Base-by-base conservation (phyloP, 495 filamentous ascomycete genomes). In the Penicillium canescens region DNA sequence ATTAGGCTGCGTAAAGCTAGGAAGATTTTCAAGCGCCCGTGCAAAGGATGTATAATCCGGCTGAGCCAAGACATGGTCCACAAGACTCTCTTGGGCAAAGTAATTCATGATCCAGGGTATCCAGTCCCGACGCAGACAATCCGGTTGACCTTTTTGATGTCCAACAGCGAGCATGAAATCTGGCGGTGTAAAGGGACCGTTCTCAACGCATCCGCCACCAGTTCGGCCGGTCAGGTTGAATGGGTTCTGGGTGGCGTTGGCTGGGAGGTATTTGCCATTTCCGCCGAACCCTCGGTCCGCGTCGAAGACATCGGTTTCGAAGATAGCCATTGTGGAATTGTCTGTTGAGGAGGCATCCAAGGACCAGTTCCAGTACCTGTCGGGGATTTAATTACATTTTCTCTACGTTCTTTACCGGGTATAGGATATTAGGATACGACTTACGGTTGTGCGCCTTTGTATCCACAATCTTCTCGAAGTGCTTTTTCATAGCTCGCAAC, bases 361-460 rank as follows among this genome's bases (percentile, higher is more conserved):
- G 28, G 60, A 59, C 61, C 61, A 63, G 42, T 63, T 57, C 56
- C 61, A 60, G 50, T 59, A 55, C 14, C 53, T 57, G 33, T 43
- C 34, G 18, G 1, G 18, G 18, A 18, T 1, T 1, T 18, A 18
- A 18, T 18, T 18, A 18, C 18, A 18, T 18, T 18, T 18, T 18
- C 18, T 18, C 18, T 18, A 18, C 18, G 18, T 24, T 24, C 2
- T 24, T 24, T 24, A 6, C 3, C 3, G 23, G 23, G 23, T 31
- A 0, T 31, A 7, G 4, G 28, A 7, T 31, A n/a, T n/a, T n/a
- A n/a, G n/a, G n/a, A n/a, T n/a, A n/a, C n/a, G 23, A 52, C 63
- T 42, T 67, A 81, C 72, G 79, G 76, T 21, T 78, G 67, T 11
- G 62, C 59, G 3, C 74, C 75, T 9, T 46, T 58, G 53, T 77